Evolutionary conservation across 2,329 filamentous ascomycete species (phyloP).

Genomic region (Blumeria graminis): DNA sequence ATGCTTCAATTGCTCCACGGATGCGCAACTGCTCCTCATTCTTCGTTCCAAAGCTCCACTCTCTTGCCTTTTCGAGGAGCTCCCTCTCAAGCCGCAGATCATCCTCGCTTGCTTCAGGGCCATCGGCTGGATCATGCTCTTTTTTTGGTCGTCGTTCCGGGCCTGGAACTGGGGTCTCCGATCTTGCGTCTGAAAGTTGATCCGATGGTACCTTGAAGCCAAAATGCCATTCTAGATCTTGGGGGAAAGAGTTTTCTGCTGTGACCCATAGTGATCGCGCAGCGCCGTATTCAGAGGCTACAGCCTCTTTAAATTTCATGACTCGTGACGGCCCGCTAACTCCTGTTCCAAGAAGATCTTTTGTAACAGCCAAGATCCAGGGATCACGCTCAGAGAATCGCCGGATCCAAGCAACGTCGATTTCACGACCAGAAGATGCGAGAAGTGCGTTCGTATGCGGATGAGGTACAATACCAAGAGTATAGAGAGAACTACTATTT

Average conservation of each 20-base stretch:
- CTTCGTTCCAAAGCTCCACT: slow-evolving; percentile 17
- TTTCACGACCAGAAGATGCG: slow-evolving; percentile 31
- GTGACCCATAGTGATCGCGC: slow-evolving; percentile 58
- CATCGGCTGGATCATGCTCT: slow-evolving; percentile 23
- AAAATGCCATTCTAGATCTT: slow-evolving; percentile 72
- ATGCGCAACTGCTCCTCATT: slow-evolving; percentile 22
- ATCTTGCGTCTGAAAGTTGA: slow-evolving; percentile 26
- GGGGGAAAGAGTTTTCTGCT: slow-evolving; percentile 31
- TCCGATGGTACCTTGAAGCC: slow-evolving; percentile 54
- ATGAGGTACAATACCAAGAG: slow-evolving; percentile 72
- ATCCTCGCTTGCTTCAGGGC: slow-evolving; percentile 25
- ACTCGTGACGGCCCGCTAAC: slow-evolving; percentile 41
- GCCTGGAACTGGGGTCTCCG: slow-evolving; percentile 31
- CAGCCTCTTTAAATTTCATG: slow-evolving; percentile 54
- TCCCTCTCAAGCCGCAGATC: slow-evolving; percentile 29
- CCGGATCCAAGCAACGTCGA: slow-evolving; percentile 41
- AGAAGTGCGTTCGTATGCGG: slow-evolving; percentile 64
- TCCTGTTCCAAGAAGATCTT: slow-evolving; percentile 38
- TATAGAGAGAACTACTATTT: slow-evolving; percentile 51
- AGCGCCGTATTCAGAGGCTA: slow-evolving; percentile 42
- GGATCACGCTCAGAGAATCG: slow-evolving; percentile 47
- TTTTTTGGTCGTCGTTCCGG: slow-evolving; percentile 30
- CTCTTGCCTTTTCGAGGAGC: slow-evolving; percentile 29
- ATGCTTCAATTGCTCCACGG: slow-evolving; percentile 31
- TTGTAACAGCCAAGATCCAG: slow-evolving; percentile 53